Conservation (phyloP, 1,139 yeast species). For the Geotrichum macrosporum region DNA sequence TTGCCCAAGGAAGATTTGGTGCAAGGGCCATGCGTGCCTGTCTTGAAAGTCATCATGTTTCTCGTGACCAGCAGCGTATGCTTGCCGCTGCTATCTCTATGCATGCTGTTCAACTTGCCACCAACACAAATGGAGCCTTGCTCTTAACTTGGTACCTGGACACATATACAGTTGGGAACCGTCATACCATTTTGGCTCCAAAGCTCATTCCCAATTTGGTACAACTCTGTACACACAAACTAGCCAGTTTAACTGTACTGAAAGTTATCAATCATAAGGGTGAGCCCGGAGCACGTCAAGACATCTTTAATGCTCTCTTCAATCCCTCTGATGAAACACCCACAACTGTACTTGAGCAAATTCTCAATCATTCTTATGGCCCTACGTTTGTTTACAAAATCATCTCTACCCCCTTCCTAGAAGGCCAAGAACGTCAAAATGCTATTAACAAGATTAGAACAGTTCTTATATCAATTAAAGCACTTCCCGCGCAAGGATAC, state of each 20-base stretch:
- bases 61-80: conserved; percentile 64
- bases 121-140: conserved; percentile 82
- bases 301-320: conserved; percentile 62
- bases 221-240: conserved; percentile 71
- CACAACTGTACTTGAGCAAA: conserved; percentile 44
- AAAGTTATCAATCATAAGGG: conserved; percentile 67
- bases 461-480: conserved; percentile 55
- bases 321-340: conserved; percentile 32
- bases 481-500: conserved; percentile 63
- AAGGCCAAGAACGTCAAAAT: conserved; percentile 50
- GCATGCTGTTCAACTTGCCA: conserved; percentile 73
- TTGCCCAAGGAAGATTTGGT: conserved; percentile 88
- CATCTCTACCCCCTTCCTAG: conserved; percentile 39
- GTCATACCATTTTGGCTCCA: conserved; percentile 53
- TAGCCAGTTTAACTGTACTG: conserved; percentile 78
- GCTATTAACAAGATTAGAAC: conserved; percentile 58
- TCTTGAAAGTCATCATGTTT: conserved; percentile 66
- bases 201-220: conserved; percentile 60
- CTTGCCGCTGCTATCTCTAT: conserved; percentile 78
- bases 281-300: conserved; percentile 58
- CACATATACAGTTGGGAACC: conserved; percentile 63
- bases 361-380: conserved; percentile 64
- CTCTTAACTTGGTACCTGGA: conserved; percentile 93
- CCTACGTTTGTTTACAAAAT: conserved; percentile 81
- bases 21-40: conserved; percentile 94